phyloP scores from a whole-genome alignment of 2,329 filamentous ascomycete genomes.

The Septoria linicola region DNA sequence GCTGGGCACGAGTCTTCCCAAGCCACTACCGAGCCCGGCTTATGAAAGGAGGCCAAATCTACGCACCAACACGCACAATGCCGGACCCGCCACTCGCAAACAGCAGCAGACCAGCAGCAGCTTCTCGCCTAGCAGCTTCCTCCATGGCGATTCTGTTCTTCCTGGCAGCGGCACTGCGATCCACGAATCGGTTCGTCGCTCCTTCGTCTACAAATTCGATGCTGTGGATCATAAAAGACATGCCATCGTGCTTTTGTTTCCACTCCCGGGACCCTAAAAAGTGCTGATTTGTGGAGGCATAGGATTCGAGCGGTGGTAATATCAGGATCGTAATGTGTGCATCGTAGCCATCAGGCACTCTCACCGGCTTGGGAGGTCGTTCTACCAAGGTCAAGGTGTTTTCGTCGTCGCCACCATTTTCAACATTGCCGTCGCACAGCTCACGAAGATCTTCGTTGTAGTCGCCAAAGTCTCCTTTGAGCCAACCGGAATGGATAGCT shows the following conservation, averaged over 20 bases:
- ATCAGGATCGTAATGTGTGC: conserved; percentile 84
- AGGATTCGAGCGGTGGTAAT: conserved; percentile 74
- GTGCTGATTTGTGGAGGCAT: conserved; percentile 71
- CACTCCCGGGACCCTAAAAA: conserved; percentile 82
- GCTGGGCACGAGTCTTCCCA: too few relatives aligned
- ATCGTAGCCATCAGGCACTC: conserved; percentile 68
- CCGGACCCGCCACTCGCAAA: conserved; percentile 27
- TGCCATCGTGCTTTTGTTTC: conserved; percentile 73
- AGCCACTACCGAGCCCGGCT: too few relatives aligned
- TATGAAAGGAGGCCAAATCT: too few relatives aligned
- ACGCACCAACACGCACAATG: conserved; percentile 24
- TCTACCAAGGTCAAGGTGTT: conserved; percentile 21
- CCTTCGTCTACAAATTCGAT: conserved; percentile 85
- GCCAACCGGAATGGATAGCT: conserved; percentile 90
- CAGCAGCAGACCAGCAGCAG: conserved; percentile 35
- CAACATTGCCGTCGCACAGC: conserved; percentile 36
- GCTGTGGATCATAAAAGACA: conserved; percentile 81
- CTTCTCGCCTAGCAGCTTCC: conserved; percentile 36
- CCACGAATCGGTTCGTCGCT: conserved; percentile 48
- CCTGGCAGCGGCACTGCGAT: conserved; percentile 48
- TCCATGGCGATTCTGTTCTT: conserved; percentile 50
- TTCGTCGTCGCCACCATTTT: conserved; percentile 38
- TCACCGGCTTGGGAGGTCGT: conserved; percentile 57
- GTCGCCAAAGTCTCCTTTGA: conserved; percentile 81
- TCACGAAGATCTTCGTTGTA: conserved; percentile 36